Base-by-base conservation (phyloP, 208 protist genomes). In the Trypanosomatidae sp. region DNA sequence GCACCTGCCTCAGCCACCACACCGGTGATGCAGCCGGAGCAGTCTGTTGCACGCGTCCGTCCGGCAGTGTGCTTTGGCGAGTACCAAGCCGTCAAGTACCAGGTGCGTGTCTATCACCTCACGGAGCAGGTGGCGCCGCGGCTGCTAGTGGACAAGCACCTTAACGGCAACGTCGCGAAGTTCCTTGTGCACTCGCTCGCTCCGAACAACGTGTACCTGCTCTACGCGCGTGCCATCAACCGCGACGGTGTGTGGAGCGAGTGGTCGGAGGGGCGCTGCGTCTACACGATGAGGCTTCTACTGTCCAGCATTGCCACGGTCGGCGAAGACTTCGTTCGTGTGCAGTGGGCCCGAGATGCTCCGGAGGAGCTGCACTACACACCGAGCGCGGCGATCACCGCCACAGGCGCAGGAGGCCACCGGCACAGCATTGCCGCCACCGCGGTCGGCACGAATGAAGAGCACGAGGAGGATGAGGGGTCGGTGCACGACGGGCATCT, bases 261-360 rank as follows among this genome's bases (percentile, higher is more conserved):
- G 64, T 98, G 94, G 92, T 94, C 91, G 12, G 85, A 88, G 80
- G 84, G 92, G 58, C 84, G 85, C 36, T 86, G 83, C 73, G 72
- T 98, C 10, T 90, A 90, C 81, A 98, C 94, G 13, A 94, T 98
- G 89, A 88, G 89, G 78, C 85, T 85, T n/a, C 71, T 98, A 6
- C 44, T 69, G 47, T 56, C 67, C 43, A 81, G 80, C 52, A 81
- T 95, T 36, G 77, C 79, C 41, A 89, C 90, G 9, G 85, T 95
- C 33, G 94, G 94, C 12, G 94, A 98, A 76, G 89, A 94, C 70
- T 98, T 91, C 76, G 77, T 96, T 55, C 90, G 88, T 22, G 41
- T 96, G 30, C 62, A 64, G 62, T 98, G 94, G 94, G 53, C 69
- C 39, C 88, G 91, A 52, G 77, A 85, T 2, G 85, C 83, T 15